Base-by-base conservation (phyloP, 2,329 filamentous ascomycete species). In the Pyricularia sp. region DNA sequence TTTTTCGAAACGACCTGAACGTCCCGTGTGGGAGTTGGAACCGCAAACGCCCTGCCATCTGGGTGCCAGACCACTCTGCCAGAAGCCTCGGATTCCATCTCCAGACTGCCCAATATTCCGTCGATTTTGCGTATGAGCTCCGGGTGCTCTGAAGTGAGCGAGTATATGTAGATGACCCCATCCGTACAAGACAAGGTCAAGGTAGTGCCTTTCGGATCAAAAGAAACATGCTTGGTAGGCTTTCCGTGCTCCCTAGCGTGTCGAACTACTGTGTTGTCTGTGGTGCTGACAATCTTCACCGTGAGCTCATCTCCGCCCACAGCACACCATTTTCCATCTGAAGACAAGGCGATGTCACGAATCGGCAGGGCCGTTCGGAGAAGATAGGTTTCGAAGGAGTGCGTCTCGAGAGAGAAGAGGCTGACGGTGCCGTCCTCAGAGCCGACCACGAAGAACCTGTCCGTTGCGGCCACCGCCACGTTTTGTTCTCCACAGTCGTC, bases 371-470 rank as follows among this genome's bases (percentile, higher is more conserved):
- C 88, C 66, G 88, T 90, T 68, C 94, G 87, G 30, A 92, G 83
- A 63, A 99, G 83, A 69, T 96, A 89, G 66, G 88, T 87, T 67
- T 96, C 90, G 76, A 96, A 91, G 31, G 80, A 76, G 71, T 88
- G 87, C 2, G 84, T 85, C 65, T 84, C 81, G 62, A 97, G 82
- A n/a, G 89, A 90, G 79, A 96, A 99, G 70, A 92, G 86, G 79
- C 89, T 96, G 71, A 99, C 91, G n/a, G 89, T 94, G 72, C 96
- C 94, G 77, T 97, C 93, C 75, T 99, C 93, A 24, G 91, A 90
- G 31, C 92, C 94, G 67, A 91, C 87, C 60, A 97, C 85, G 73
- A 97, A 96, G 75, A 90, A 92, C 66, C 89, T 85, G 72, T 93
- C 84, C 44, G 86, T 85, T 24, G 91, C 86, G 33, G 86, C 89